phyloP scores from a whole-genome alignment of 176 grass and related monocot species.

The Rhynchospora tenuis region DNA sequence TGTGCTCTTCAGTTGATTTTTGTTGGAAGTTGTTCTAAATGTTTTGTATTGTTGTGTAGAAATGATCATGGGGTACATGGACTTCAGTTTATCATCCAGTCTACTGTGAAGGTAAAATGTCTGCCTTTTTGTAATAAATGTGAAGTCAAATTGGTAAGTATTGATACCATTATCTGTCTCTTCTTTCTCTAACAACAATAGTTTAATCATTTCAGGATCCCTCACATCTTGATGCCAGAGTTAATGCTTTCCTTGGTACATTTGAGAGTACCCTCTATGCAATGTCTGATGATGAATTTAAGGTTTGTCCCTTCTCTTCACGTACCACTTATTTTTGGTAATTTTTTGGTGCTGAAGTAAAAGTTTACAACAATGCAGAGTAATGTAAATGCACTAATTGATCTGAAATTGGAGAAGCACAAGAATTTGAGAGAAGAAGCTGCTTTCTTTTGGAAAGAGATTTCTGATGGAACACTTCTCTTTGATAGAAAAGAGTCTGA shows the following conservation, averaged over 20 bases:
- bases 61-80: constrained; percentile 67
- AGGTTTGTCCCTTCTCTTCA: constrained; percentile 48
- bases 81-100: constrained; percentile 94
- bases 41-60: constrained; percentile 31
- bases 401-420: constrained; percentile 90
- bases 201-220: constrained; percentile 57
- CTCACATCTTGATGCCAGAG: constrained; percentile 64
- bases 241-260: constrained; percentile 64
- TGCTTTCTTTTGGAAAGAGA: constrained; percentile 76
- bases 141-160: not conserved
- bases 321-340: not conserved
- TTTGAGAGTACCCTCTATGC: constrained; percentile 62
- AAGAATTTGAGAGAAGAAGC: constrained; percentile 92
- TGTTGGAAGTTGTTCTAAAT: not conserved
- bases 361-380: constrained; percentile 42
- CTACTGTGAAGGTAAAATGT: constrained; percentile 62
- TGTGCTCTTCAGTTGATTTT: constrained; percentile 4
- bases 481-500: constrained; percentile 79
- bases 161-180: not conserved
- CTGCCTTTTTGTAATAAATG: not conserved
- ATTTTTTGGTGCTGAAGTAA: not conserved
- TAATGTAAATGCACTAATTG: constrained; percentile 68
- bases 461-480: constrained; percentile 73
- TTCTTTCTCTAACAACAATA: not conserved
- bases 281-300: constrained; percentile 75